Percentiles rank a stretch among this genome's conserved stretches.
These are phyloP conservation scores for Fusarium sterilihyphosum DNA, from an alignment of 2,329 filamentous ascomycete species.

Conservation along the genomic window DNA sequence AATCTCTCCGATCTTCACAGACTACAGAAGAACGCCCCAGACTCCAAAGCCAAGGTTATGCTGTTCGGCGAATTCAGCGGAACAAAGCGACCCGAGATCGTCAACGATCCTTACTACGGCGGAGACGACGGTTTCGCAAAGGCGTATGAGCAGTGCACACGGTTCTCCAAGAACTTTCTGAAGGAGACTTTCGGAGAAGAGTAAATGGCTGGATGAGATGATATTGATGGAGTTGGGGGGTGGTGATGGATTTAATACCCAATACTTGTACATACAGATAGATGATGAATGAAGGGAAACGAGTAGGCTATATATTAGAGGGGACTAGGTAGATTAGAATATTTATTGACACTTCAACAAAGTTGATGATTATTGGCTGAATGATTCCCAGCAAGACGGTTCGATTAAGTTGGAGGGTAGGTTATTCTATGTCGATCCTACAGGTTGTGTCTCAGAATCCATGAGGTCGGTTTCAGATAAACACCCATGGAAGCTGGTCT, in stretches of 20 bases:
- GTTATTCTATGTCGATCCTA: slow-evolving; percentile 28
- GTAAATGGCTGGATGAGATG: not conserved
- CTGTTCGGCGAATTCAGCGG: slow-evolving; percentile 87
- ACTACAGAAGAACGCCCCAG: slow-evolving; percentile 66
- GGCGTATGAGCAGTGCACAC: slow-evolving; percentile 84
- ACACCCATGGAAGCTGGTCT: not conserved
- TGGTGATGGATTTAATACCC: slow-evolving; percentile 38
- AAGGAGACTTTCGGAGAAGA: slow-evolving; percentile 57
- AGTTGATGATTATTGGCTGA: slow-evolving; percentile 18
- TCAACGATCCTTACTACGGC: slow-evolving; percentile 95
- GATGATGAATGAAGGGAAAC: slow-evolving; percentile 2
- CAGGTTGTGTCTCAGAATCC: slow-evolving; percentile 27
- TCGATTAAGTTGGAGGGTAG: slow-evolving; percentile 13
- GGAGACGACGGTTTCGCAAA: slow-evolving; percentile 80
- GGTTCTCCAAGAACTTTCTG: slow-evolving; percentile 82
- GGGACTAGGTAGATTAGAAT: slow-evolving; percentile 11
- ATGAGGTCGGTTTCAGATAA: slow-evolving; percentile 15
- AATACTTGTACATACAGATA: slow-evolving; percentile 34
- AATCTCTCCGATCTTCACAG: slow-evolving; percentile 79
- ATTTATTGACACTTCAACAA: slow-evolving; percentile 11
- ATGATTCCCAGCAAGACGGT: slow-evolving; percentile 9
- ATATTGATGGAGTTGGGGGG: not conserved
- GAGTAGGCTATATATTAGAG: slow-evolving; percentile 16
- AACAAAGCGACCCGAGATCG: slow-evolving; percentile 70
- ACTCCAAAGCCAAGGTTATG: slow-evolving; percentile 73